These are phyloP conservation scores for Phytophthora crassamura DNA, from an alignment of 352 stramenopile species.

Conservation along the genomic window DNA sequence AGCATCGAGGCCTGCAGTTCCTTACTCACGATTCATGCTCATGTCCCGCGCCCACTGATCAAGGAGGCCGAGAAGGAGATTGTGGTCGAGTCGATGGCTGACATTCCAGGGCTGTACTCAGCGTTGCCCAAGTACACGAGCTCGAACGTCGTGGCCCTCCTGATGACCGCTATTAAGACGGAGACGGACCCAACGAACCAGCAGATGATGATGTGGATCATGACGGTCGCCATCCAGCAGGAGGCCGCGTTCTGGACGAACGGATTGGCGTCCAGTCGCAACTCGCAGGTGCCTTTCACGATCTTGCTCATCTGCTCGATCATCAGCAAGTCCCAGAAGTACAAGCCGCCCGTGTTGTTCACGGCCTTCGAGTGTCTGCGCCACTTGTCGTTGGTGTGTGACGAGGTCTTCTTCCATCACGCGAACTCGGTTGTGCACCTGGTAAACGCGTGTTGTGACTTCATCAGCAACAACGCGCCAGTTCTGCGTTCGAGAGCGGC, in stretches of 20 bases:
- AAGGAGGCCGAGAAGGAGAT: constrained; percentile 83
- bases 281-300: constrained; percentile 86
- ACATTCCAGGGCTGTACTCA: constrained; percentile 78
- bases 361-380: constrained; percentile 88
- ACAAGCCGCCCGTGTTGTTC: constrained; percentile 86
- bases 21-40: constrained; percentile 81
- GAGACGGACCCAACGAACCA: constrained; percentile 88
- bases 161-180: constrained; percentile 85
- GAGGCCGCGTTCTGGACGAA: constrained; percentile 87
- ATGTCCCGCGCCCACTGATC: constrained; percentile 77
- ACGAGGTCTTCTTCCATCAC: constrained; percentile 79
- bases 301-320: constrained; percentile 88
- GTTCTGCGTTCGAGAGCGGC: constrained; percentile 74
- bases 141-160: constrained; percentile 83
- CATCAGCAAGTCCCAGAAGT: constrained; percentile 80
- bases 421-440: constrained; percentile 83
- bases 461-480: constrained; percentile 81
- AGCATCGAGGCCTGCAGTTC: constrained; percentile 86
- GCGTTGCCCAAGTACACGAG: constrained; percentile 84
- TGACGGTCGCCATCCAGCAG: constrained; percentile 87
- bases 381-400: constrained; percentile 79
- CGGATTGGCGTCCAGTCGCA: constrained; percentile 80
- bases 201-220: constrained; percentile 90
- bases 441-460: constrained; percentile 87
- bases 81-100: constrained; percentile 66